Evolutionary conservation across 306 rosid species (phyloP).

Genomic region (Malus sieversii): DNA sequence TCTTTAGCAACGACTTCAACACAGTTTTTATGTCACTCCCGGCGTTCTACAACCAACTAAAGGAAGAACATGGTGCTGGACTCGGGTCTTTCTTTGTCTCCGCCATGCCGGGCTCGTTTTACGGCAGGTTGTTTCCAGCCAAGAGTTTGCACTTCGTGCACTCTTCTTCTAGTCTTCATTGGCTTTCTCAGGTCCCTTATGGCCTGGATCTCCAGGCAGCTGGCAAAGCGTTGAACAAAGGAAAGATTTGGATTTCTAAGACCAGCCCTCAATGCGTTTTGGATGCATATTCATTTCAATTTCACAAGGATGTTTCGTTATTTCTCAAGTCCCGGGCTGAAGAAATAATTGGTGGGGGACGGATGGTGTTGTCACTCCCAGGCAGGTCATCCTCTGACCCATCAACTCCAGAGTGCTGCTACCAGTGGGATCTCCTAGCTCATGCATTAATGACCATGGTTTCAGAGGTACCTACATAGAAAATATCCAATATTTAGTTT

Average conservation of each 20-base stretch:
- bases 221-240: slow-evolving; percentile 34
- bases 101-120: slow-evolving; percentile 54
- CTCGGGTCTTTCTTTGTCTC: slow-evolving; percentile 32
- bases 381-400: slow-evolving; percentile 52
- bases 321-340: slow-evolving; percentile 51
- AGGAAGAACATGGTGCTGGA: slow-evolving; percentile 7
- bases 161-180: slow-evolving; percentile 73
- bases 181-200: slow-evolving; percentile 62
- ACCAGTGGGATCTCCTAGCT: slow-evolving; percentile 67
- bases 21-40: slow-evolving; percentile 53
- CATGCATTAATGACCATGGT: slow-evolving; percentile 49
- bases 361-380: slow-evolving; percentile 56
- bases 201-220: slow-evolving; percentile 17
- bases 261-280: slow-evolving; percentile 49
- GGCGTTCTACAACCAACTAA: slow-evolving; percentile 31
- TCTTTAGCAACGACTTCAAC: slow-evolving; percentile 68
- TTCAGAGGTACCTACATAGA: slow-evolving; percentile 30
- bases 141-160: slow-evolving; percentile 47
- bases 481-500: background rate
- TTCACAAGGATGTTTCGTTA: slow-evolving; percentile 34
- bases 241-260: slow-evolving; percentile 58
- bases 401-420: slow-evolving; percentile 30
- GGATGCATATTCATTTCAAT: slow-evolving; percentile 56
- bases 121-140: slow-evolving; percentile 43
- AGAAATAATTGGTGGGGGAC: slow-evolving; percentile 43